Base-by-base conservation (phyloP, 177 flowering plant genomes). In the Vitis hybrid region DNA sequence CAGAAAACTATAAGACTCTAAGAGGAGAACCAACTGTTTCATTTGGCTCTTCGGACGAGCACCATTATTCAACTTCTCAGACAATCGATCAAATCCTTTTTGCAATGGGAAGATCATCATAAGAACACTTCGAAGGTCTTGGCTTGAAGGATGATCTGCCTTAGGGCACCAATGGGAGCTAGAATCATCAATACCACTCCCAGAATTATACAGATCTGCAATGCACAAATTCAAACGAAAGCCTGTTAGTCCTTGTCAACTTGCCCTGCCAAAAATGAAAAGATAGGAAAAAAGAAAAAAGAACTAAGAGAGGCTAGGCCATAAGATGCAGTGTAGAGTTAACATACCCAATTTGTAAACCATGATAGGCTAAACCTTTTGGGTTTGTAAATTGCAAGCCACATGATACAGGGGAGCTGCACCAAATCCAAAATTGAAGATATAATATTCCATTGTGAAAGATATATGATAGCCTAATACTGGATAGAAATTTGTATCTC, bases 331-430 rank as follows among this genome's bases (percentile, higher is more conserved):
- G 56, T 54, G 61, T 35, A 7, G 5, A 35, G 40, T 6, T 8
- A 24, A 68, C 82, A 15, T 88, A 88, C 94, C 92, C 92, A 90
- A 59, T 90, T 90, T 2, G 67, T 55, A n/a, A 52, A 10, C 94
- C 94, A 90, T 70, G 92, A 84, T 24, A 88, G 64, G 76, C 91
- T 65, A 70, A 76, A 88, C 55, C 51, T 77, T 66, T 64, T 86
- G 27, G 94, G 94, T 75, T 90, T 88, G 62, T 46, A 60, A 70
- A 90, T 60, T 7, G 35, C 56, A 7, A 90, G 87, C 94, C 94
- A 90, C 64, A 88, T 87, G 65, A 84, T 71, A 80, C 92, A 90
- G 3, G 94, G 94, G 11, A 90, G 82, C 94, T 90, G 84, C 67
- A 70, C 15, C 1, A 2, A 48, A 32, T 19, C 27, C 19, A 13